A percentile compares a stretch with the other conserved stretches of the same genome.
phyloP scores from a whole-genome alignment of 2,329 filamentous ascomycete genomes.

The Colletotrichum chrysophilum region DNA sequence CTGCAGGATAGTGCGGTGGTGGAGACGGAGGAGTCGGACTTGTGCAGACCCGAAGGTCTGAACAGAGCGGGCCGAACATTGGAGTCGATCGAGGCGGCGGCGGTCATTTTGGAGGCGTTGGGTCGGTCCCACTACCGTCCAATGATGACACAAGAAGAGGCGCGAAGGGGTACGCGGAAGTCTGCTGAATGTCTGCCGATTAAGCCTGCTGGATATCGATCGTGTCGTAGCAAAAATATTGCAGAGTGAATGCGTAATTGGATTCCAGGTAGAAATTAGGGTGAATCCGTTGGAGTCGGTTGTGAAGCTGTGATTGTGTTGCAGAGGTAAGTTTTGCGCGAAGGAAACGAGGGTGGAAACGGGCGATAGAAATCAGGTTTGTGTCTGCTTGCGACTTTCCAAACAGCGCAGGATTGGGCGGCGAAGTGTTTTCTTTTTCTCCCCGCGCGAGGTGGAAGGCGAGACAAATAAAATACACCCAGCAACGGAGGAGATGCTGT shows the following conservation, averaged over 20 bases:
- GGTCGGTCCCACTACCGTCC: neutral
- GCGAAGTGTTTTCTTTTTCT: neutral
- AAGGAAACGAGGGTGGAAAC: neutral
- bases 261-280: neutral
- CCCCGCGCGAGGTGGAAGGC: neutral
- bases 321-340: neutral
- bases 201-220: neutral
- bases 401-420: neutral
- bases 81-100: conserved; percentile 14
- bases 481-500: neutral
- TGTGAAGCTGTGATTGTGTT: neutral
- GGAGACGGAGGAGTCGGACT: conserved; percentile 43
- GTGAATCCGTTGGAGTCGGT: neutral
- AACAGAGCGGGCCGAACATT: conserved; percentile 19
- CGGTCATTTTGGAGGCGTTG: conserved; percentile 6
- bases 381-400: neutral
- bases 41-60: conserved; percentile 31
- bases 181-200: neutral
- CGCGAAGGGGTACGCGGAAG: neutral
- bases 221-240: neutral
- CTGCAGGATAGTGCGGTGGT: conserved; percentile 26
- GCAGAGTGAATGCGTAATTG: neutral
- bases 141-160: neutral
- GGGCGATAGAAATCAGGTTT: neutral
- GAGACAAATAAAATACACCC: neutral